Base-by-base conservation (phyloP, 2,329 filamentous ascomycete species). In the Fusarium metavorans region DNA sequence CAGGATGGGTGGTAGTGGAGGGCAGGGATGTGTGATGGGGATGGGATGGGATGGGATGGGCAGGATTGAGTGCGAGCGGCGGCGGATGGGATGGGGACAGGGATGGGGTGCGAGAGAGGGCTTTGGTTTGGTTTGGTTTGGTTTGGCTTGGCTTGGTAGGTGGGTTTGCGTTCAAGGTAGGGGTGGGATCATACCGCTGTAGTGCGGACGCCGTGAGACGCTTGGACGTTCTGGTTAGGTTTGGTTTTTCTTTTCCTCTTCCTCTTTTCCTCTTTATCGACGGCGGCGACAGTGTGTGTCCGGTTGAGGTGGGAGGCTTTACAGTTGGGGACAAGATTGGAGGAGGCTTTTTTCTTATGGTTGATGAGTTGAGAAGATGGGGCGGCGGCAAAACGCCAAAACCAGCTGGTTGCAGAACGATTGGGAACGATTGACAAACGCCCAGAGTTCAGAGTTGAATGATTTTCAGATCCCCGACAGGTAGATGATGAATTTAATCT, bases 1-100 rank as follows among this genome's bases (percentile, higher is more conserved):
- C 65, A 57, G 72, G 66, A 73, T 78, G 68, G 74, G 74, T 76
- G 72, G 71, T 60, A 72, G 43, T 25, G 43, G 43, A 48, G 73
- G 71, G 58, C 64, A 72, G 61, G 75, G 71, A 68, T 75, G 57
- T 56, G 52, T 57, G 27, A 43, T 23, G 39, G 39, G 39, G 27
- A 43, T 43, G 41, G 41, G 41, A 43, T 23, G 52, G 52, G 60
- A 54, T 67, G 60, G 59, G 61, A 70, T 72, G 71, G 71, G 68
- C 68, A 74, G 64, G 72, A 69, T 72, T 74, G 71, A 50, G 45
- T 30, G 45, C 45, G 45, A 50, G 45, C 45, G 45, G 45, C 23
- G 34, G 23, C 32, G 68, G 72, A 68, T 74, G 43, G 65, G 39
- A 68, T 74, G 43, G 65, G 39, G 39, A 43, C 39, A 70, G n/a